Evolutionary conservation across 495 filamentous ascomycete species (phyloP).

Genomic region (Penicillium canariense): DNA sequence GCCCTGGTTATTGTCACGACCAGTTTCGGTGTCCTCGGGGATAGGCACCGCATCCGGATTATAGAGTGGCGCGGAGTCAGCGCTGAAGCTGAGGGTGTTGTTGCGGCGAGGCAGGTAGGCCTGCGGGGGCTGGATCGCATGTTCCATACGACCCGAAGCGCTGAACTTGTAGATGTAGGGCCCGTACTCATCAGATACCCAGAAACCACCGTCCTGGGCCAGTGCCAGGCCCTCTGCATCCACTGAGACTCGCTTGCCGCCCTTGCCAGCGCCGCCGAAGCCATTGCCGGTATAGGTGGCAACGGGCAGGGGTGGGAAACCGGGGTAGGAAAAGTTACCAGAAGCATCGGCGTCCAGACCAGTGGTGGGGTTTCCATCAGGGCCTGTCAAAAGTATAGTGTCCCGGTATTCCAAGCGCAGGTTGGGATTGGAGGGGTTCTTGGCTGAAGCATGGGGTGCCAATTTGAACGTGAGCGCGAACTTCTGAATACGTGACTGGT

Average conservation of each 20-base stretch:
- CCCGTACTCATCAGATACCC: slow-evolving; percentile 79
- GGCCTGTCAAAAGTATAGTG: slow-evolving; percentile 65
- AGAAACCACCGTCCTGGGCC: slow-evolving; percentile 62
- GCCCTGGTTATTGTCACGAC: slow-evolving; percentile 74
- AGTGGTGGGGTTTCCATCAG: slow-evolving; percentile 65
- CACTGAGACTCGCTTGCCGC: slow-evolving; percentile 60
- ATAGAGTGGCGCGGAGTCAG: slow-evolving; percentile 63
- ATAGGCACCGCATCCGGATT: slow-evolving; percentile 38
- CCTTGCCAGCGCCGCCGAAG: slow-evolving; percentile 61
- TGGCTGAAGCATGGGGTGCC: slow-evolving; percentile 48
- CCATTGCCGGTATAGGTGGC: slow-evolving; percentile 70
- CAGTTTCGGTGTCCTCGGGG: slow-evolving; percentile 58
- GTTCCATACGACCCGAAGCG: slow-evolving; percentile 55
- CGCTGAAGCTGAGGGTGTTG: slow-evolving; percentile 54
- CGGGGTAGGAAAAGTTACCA: slow-evolving; percentile 51
- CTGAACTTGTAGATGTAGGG: slow-evolving; percentile 72
- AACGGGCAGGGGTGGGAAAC: slow-evolving; percentile 64
- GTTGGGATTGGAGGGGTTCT: slow-evolving; percentile 61
- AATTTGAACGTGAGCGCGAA: slow-evolving; percentile 61
- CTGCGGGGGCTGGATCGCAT: slow-evolving; percentile 64
- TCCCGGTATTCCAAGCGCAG: slow-evolving; percentile 62
- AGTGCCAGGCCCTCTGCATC: slow-evolving; percentile 75
- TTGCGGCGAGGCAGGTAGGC: slow-evolving; percentile 69
- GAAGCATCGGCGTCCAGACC: slow-evolving; percentile 66
- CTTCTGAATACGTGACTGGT: slow-evolving; percentile 70